Percentiles rank a stretch among this genome's conserved stretches.
phyloP scores from a whole-genome alignment of 768 basidiomycete species.

The Exsudoporus frostii region DNA sequence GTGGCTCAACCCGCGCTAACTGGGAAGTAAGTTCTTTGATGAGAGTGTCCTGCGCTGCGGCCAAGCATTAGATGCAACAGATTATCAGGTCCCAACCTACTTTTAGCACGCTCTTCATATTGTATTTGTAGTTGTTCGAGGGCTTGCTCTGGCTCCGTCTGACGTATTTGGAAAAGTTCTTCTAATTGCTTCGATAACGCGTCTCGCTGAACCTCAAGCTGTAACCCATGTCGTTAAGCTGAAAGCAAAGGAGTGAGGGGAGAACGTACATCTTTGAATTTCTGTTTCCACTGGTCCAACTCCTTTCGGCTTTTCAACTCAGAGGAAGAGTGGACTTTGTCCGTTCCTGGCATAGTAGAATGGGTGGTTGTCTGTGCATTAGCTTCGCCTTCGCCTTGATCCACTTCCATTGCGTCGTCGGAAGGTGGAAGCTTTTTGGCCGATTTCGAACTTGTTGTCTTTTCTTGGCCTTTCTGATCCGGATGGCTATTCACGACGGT shows the following conservation, averaged over 20 bases:
- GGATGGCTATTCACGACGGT: conserved; percentile 3
- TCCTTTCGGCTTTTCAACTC: conserved; percentile 19
- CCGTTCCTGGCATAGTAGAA: conserved; percentile 7
- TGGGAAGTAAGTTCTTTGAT: conserved; percentile 48
- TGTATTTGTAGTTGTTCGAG: conserved; percentile 47
- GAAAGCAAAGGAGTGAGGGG: neutral
- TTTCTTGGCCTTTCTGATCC: conserved; percentile 10
- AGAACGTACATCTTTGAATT: conserved; percentile 23
- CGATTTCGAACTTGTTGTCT: conserved; percentile 5
- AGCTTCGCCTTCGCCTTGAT: conserved; percentile 1
- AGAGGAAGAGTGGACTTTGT: conserved; percentile 10
- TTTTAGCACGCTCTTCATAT: conserved; percentile 49
- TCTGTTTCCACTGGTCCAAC: conserved; percentile 32
- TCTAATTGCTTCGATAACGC: conserved; percentile 54
- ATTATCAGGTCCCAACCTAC: conserved; percentile 33
- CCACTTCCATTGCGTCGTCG: conserved; percentile 17
- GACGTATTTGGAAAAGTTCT: conserved; percentile 52
- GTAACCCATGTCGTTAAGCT: neutral
- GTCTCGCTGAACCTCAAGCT: conserved; percentile 42
- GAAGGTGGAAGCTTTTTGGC: conserved; percentile 1
- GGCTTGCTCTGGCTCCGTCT: conserved; percentile 63
- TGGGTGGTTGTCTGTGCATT: conserved; percentile 3
- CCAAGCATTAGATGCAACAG: conserved; percentile 2
- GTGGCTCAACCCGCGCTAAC: conserved; percentile 52
- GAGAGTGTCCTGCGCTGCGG: conserved; percentile 53